Conservation (phyloP, 306 rosid species). For the Chamaecrista fasciculata region DNA sequence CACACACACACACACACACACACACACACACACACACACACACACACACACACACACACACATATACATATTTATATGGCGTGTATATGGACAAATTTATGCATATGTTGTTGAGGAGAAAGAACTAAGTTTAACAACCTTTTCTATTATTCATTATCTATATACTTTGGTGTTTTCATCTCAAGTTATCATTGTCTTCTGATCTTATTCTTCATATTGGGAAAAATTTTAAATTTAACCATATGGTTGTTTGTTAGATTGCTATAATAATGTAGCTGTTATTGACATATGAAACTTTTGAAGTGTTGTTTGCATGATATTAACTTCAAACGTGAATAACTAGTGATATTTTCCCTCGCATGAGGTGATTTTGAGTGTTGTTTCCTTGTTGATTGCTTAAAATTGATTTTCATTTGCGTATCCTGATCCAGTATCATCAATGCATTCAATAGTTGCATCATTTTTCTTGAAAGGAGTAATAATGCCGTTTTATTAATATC, state of each 20-base stretch:
- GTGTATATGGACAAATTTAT: background rate
- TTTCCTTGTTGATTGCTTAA: background rate
- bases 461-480: background rate
- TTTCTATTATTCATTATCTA: background rate
- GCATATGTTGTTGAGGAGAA: background rate
- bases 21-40: no score
- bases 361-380: background rate
- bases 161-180: background rate
- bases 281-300: background rate
- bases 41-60: no score
- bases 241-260: background rate
- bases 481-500: background rate
- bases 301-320: background rate
- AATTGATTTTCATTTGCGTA: background rate
- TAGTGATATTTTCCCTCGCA: no score
- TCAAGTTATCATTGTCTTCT: background rate
- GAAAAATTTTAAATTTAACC: background rate
- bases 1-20: no score
- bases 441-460: background rate
- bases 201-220: background rate
- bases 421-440: background rate
- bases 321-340: no score
- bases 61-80: background rate
- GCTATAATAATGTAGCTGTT: background rate
- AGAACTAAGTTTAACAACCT: background rate